Percentiles rank a stretch among this genome's conserved stretches.
Conservation (phyloP, 192 early-diverging fungal species). For the Coemansia sp. region DNA sequence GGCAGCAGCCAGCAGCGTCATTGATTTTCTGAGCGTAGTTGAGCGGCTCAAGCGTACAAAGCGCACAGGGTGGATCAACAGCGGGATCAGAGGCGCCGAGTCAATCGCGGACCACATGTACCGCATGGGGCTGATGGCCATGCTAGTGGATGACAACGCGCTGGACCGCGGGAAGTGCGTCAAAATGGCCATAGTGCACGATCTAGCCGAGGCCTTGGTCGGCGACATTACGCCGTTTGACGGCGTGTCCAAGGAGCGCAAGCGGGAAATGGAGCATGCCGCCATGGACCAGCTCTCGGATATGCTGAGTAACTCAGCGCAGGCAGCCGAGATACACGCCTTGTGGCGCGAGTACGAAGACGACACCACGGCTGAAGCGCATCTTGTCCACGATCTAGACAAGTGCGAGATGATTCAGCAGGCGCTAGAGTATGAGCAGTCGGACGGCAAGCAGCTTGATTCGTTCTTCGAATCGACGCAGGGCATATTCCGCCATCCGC, state of each 20-base stretch:
- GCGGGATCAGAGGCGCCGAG: constrained; percentile 65
- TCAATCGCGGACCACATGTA: constrained; percentile 96
- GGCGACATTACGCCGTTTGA: constrained; percentile 88
- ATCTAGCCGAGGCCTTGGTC: constrained; percentile 69
- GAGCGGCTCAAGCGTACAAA: constrained; percentile 89
- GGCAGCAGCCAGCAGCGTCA: constrained; percentile 37
- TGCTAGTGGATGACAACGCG: constrained; percentile 70
- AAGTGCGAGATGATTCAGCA: constrained; percentile 97
- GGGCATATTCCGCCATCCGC: constrained; percentile 80
- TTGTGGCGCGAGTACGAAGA: constrained; percentile 89
- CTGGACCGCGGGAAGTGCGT: constrained; percentile 66
- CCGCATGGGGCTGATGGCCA: constrained; percentile 85
- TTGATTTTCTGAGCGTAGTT: constrained; percentile 74
- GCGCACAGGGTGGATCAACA: constrained; percentile 87
- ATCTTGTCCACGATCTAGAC: constrained; percentile 85
- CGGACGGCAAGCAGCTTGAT: constrained; percentile 59
- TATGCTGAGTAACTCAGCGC: constrained; percentile 52
- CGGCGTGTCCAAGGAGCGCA: constrained; percentile 73
- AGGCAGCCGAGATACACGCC: constrained; percentile 66
- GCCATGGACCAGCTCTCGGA: constrained; percentile 50
- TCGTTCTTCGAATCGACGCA: constrained; percentile 77
- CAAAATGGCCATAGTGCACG: constrained; percentile 92
- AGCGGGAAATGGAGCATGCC: constrained; percentile 60
- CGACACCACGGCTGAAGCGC: constrained; percentile 65
- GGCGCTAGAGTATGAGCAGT: constrained; percentile 85